These are phyloP conservation scores for Phyllachora maydis DNA, from an alignment of 2,329 filamentous ascomycete genomes.

Conservation along the genomic window DNA sequence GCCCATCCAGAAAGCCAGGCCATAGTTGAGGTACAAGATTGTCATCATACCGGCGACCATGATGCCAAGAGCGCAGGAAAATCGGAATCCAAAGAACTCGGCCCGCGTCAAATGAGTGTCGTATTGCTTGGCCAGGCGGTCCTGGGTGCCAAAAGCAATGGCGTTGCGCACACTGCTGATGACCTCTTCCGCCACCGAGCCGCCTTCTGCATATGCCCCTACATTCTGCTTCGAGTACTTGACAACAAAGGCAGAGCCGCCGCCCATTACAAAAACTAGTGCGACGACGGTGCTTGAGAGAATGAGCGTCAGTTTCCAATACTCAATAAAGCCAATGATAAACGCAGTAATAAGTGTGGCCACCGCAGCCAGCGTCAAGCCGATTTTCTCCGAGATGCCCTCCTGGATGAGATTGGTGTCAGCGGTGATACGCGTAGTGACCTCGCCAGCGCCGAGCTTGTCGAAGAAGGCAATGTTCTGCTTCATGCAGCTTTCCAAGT, in stretches of 20 bases:
- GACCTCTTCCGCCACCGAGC: slow-evolving; percentile 82
- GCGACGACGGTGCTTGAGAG: slow-evolving; percentile 64
- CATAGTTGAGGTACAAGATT: slow-evolving; percentile 63
- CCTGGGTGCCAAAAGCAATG: slow-evolving; percentile 81
- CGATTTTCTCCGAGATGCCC: slow-evolving; percentile 79
- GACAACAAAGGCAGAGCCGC: slow-evolving; percentile 53
- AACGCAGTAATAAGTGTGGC: slow-evolving; percentile 79
- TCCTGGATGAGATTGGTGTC: slow-evolving; percentile 90
- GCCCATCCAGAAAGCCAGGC: slow-evolving; percentile 85
- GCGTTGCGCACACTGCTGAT: slow-evolving; percentile 86
- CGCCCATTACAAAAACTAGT: slow-evolving; percentile 57
- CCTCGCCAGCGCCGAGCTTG: slow-evolving; percentile 78
- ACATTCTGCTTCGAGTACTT: slow-evolving; percentile 64
- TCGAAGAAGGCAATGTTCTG: slow-evolving; percentile 92
- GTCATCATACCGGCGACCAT: slow-evolving; percentile 80
- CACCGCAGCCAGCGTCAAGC: slow-evolving; percentile 52
- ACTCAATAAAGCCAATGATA: slow-evolving; percentile 74
- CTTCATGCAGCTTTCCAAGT: slow-evolving; percentile 63
- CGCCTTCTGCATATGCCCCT: slow-evolving; percentile 62
- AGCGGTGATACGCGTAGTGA: slow-evolving; percentile 83
- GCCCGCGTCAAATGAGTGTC: slow-evolving; percentile 53
- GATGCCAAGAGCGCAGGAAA: slow-evolving; percentile 49
- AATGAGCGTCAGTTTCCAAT: slow-evolving; percentile 86
- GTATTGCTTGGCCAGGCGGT: slow-evolving; percentile 75
- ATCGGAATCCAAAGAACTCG: slow-evolving; percentile 54